Evolutionary conservation across 129 eudicot species (phyloP), one percentile per base, ranked within the genome.

Genomic region (Flaveria brownii): DNA sequence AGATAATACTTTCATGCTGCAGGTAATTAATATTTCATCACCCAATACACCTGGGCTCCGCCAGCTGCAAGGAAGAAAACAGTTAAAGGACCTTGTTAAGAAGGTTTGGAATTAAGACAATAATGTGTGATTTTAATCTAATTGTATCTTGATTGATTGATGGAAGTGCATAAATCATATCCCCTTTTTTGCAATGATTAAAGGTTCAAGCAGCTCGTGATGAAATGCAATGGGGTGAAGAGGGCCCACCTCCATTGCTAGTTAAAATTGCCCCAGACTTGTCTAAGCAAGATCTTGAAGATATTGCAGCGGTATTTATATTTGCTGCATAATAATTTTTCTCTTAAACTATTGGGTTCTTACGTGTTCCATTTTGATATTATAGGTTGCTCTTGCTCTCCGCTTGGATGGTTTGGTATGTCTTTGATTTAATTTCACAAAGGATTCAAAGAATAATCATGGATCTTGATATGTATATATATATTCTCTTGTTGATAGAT

Each of bases 201-300:
- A 81, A 94, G 99, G 94, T 94, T 81, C 97, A 94, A 89, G 97
- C 97, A 41, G 99, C 99, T 59, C 96, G 99, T 61, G 97, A 94
- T 86, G 99, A 94, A 86, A 94, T 94, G 99, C 99, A 94, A 73
- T 94, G 99, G 99, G 99, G 88, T 56, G 99, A 94, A 79, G 99
- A 94, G 81, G 99, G 99, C 9, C 99, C 99, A 9, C 99, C 99
- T 74, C 99, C 99, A 9, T 84, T 94, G 68, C 89, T 94, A 39
- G 99, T 91, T 20, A 94, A 94, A 87, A 94, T 94, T 83, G 99
- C 99, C 59, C 99, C 99, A 7, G 99, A 94, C 77, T 81, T 94
- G 94, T 94, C 99, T n/a, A 89, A 80, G 71, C 97, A 91, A 80
- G 99, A 94, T 71, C 93, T 94, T 71, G 99, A 94, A 87, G 99